phyloP scores from a whole-genome alignment of 352 stramenopile species.

The Globisporangium mamillatum region DNA sequence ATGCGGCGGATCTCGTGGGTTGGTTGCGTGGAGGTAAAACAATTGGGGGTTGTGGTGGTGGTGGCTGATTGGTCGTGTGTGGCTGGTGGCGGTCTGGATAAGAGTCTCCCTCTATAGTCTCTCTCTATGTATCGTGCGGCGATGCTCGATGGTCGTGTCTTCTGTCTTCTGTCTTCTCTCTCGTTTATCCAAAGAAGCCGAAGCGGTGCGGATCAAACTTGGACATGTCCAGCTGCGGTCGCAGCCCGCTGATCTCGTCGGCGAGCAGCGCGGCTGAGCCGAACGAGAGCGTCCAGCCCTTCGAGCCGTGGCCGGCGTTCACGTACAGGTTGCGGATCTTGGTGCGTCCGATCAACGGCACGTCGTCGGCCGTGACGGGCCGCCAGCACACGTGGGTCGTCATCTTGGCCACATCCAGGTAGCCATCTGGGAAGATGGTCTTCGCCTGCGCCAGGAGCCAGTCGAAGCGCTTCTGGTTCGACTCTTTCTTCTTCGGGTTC shows the following conservation, averaged over 20 bases:
- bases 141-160: neutral
- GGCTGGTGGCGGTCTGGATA: neutral
- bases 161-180: neutral
- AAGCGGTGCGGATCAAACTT: conserved; percentile 83
- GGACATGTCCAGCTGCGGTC: conserved; percentile 76
- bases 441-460: conserved; percentile 77
- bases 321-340: conserved; percentile 82
- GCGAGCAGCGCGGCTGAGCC: conserved; percentile 70
- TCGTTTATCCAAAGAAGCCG: conserved; percentile 56
- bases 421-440: conserved; percentile 76
- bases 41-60: neutral
- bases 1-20: neutral
- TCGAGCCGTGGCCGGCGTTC: conserved; percentile 83
- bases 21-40: conserved; percentile 1
- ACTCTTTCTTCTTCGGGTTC: conserved; percentile 56
- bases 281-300: conserved; percentile 85
- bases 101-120: neutral
- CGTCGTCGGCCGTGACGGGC: conserved; percentile 79
- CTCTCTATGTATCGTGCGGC: conserved; percentile 6
- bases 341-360: conserved; percentile 78
- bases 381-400: conserved; percentile 80
- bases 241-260: conserved; percentile 75
- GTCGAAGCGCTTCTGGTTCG: conserved; percentile 68
- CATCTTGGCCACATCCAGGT: conserved; percentile 77
- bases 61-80: neutral